Base-by-base conservation (phyloP, 495 filamentous ascomycete species). In the Podospora pseudocomata region DNA sequence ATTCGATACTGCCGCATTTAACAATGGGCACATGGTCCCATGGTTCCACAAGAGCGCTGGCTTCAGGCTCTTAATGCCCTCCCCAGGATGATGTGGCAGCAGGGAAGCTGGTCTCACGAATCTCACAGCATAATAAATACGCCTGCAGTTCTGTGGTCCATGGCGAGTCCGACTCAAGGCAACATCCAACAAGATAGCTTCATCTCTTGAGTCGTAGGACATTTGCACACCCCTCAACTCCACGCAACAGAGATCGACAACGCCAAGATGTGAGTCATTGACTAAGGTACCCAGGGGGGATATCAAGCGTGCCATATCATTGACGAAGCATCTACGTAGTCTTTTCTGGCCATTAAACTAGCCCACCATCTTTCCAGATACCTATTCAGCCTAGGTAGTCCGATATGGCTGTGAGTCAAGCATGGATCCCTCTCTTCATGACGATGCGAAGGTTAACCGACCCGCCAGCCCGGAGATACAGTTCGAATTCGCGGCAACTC, bases 401-500 rank as follows among this genome's bases (percentile, higher is more conserved):
- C 6, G 2, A 19, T 4, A 49, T 34, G 28, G 27, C 30, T 19
- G 27, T 27, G 7, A 11, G 59, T 27, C 20, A n/a, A 32, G 13
- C 23, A 23, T 23, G 6, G 11, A 61, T 28, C 28, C 3, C 20
- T 7, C 1, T 28, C 19, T 26, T 32, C 59, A 32, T 26, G 5
- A 32, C 30, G 32, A 28, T 9, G 19, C n/a, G 5, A 11, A 19
- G 19, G n/a, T 20, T 49, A 44, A 19, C 23, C 32, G 39, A 68
- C 64, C 64, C 59, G 54, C 7, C 11, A 55, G 49, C 59, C 62
- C 30, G 72, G 74, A 59, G 72, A 76, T 26, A 39, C 59, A 0
- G 72, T 76, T 49, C 69, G 70, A 13, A 61, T 76, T 54, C 68
- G 69, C 20, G 72, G 72, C 11, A 63, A 62, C 5, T 56, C 63